Evolutionary conservation across 1,284 basidiomycete genomes (phyloP), one percentile per base, ranked within the genome.

Genomic region (Fomes fomentarius): DNA sequence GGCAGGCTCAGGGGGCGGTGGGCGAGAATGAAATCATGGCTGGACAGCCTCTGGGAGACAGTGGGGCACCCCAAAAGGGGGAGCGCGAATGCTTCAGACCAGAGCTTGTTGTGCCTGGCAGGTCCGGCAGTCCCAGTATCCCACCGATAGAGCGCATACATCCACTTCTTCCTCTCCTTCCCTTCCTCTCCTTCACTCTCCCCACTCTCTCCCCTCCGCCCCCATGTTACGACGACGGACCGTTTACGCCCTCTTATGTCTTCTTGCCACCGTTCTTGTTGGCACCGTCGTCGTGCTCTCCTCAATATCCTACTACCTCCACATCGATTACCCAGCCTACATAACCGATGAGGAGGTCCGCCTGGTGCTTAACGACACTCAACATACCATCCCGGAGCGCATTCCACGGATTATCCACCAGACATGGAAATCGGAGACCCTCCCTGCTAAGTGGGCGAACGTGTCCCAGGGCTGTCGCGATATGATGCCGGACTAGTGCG

Each of bases 321-420:
- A 87, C 63, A 94, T 98, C 69, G 84, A 89, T 71, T 70, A 80
- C 45, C 73, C 77, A 30, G 93, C 93, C 33, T 93, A 93, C 71
- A 79, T 97, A 66, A 80, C 85, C 9, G 90, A 95, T 68, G 71
- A 76, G 12, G 92, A 96, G 69, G 84, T 96, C 25, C 84, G 87
- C 57, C 70, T 80, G 54, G 72, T 69, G 58, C 84, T 96, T 22
- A 85, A 87, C 56, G 71, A 82, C 55, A 71, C 71, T 57, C 35
- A 76, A 65, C 72, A 78, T 65, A 75, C 75, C 62, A 76, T 77
- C 48, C 77, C 80, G 41, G 87, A 94, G 66, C 84, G 81, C 63
- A 89, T 98, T 38, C 96, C 96, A 1, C 84, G 94, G 47, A 93
- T 99, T 64, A 86, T 99, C 50, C 96, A 99, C 74, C 96, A 98